Conservation (phyloP, 257 asterid genomes). For the Przewalskia tangutica region DNA sequence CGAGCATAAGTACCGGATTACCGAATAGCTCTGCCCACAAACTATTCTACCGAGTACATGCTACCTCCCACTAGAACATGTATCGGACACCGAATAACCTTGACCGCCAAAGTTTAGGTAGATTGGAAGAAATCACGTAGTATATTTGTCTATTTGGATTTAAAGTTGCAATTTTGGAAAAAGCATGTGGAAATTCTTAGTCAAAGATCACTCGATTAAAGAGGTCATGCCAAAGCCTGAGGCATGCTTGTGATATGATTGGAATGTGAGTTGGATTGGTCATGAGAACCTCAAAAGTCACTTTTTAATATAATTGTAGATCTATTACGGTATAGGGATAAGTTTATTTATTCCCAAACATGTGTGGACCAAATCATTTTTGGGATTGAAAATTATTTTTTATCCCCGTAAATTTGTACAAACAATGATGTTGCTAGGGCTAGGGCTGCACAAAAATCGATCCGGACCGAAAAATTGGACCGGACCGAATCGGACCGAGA, state of each 20-base stretch:
- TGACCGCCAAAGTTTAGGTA: neutral
- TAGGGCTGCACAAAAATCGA: too few species aligned
- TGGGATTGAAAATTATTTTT: neutral
- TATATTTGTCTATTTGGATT: neutral
- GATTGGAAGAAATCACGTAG: neutral
- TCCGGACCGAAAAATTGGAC: too few species aligned
- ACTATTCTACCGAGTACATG: neutral
- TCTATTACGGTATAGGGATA: neutral
- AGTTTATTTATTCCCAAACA: neutral
- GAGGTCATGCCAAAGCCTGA: neutral
- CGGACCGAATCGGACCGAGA: too few species aligned
- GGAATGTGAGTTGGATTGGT: neutral
- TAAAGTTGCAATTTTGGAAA: neutral
- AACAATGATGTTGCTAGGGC: neutral
- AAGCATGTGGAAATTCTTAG: neutral
- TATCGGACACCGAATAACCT: neutral
- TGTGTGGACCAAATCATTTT: constrained; percentile 3
- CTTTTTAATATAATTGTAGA: neutral
- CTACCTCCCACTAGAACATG: neutral
- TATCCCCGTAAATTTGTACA: neutral
- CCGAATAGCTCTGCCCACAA: neutral
- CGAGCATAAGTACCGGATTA: neutral
- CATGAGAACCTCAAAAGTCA: neutral
- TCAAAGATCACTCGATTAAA: neutral
- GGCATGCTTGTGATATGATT: constrained; percentile 7